Conservation (phyloP, 352 stramenopile species). For the Aphanomyces invadans region DNA sequence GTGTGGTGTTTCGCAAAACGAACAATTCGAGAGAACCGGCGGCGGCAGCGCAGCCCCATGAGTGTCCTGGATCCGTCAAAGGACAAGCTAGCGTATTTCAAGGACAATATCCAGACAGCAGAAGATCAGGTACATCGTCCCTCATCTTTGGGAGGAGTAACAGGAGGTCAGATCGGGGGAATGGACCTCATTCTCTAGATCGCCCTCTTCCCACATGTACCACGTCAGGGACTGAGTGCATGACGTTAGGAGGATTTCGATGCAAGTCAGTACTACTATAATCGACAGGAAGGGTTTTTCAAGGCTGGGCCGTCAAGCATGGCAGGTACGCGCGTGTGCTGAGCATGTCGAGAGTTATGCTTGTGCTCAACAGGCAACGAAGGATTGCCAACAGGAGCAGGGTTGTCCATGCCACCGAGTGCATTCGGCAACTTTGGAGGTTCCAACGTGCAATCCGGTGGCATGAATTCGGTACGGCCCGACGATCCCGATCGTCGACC, state of each 20-base stretch:
- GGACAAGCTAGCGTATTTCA: constrained; percentile 86
- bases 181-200: no score
- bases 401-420: constrained; percentile 7
- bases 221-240: not conserved
- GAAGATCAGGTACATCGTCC: constrained; percentile 61
- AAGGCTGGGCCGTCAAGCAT: not conserved
- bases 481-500: not conserved
- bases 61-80: constrained; percentile 64
- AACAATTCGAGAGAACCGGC: constrained; percentile 12
- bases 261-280: constrained; percentile 84
- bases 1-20: constrained; percentile 21
- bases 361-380: not conserved
- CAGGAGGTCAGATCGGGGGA: not conserved
- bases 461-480: constrained; percentile 13
- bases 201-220: no score
- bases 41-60: no score
- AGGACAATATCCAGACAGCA: constrained; percentile 84
- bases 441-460: not conserved
- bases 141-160: not conserved
- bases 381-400: not conserved
- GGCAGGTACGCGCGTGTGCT: not conserved
- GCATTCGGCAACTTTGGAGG: not conserved
- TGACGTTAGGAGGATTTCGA: constrained; percentile 62
- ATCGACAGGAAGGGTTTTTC: constrained; percentile 49
- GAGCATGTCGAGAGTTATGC: no score